Conservation (phyloP, 1,284 basidiomycete species). For the Apiotrichum porosum region DNA sequence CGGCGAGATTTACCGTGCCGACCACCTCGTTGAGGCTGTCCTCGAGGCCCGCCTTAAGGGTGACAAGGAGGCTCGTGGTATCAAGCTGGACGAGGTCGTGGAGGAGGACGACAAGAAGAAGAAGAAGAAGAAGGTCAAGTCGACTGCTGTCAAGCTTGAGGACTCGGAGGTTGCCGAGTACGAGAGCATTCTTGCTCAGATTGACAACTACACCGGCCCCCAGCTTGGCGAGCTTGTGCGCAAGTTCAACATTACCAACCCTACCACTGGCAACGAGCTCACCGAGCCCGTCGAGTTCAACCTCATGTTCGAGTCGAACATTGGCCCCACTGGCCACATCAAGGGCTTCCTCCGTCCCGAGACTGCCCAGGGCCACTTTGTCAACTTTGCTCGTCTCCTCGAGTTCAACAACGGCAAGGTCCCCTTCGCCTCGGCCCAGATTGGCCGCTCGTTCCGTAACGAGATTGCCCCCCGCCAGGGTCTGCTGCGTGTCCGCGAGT, state of each 20-base stretch:
- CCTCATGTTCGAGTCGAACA: slow-evolving; percentile 96
- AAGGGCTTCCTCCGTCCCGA: slow-evolving; percentile 97
- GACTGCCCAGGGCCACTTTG: slow-evolving; percentile 98
- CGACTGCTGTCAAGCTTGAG: slow-evolving; percentile 67
- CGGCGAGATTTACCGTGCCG: slow-evolving; percentile 93
- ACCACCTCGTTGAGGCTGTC: slow-evolving; percentile 93
- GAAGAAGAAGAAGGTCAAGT: slow-evolving; percentile 77
- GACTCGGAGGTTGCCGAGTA: slow-evolving; percentile 75
- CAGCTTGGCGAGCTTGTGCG: slow-evolving; percentile 84
- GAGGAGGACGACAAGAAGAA: slow-evolving; percentile 67
- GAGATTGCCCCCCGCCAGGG: slow-evolving; percentile 97
- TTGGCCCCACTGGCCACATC: slow-evolving; percentile 95
- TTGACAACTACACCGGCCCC: slow-evolving; percentile 90
- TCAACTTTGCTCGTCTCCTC: slow-evolving; percentile 94
- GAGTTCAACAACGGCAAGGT: slow-evolving; percentile 97
- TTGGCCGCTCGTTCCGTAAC: slow-evolving; percentile 95
- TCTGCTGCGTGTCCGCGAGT: slow-evolving; percentile 93
- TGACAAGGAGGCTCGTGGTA: slow-evolving; percentile 85
- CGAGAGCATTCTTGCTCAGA: slow-evolving; percentile 76
- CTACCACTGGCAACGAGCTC: slow-evolving; percentile 88
- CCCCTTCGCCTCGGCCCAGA: slow-evolving; percentile 95
- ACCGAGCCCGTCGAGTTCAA: slow-evolving; percentile 94
- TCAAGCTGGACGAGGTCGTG: slow-evolving; percentile 53
- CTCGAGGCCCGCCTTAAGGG: slow-evolving; percentile 84
- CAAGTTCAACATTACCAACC: slow-evolving; percentile 79